phyloP scores from a whole-genome alignment of 2,329 filamentous ascomycete genomes.

The Colletotrichum filicis region DNA sequence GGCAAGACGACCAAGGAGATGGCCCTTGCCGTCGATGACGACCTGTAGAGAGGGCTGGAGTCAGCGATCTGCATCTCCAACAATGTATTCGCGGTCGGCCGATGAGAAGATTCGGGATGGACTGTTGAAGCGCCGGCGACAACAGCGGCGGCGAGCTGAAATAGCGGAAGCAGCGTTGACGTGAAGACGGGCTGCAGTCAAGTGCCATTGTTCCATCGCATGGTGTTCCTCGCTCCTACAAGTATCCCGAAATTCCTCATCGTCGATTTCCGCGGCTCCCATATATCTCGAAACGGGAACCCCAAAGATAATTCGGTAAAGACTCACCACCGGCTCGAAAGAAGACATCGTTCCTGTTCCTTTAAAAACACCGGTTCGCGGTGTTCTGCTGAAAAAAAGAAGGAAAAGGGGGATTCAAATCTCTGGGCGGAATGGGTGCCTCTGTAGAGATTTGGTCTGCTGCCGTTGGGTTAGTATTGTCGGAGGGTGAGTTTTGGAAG shows the following conservation, averaged over 20 bases:
- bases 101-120: not conserved
- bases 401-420: slow-evolving; percentile 37
- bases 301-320: not conserved
- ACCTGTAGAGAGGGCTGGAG: slow-evolving; percentile 67
- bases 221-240: not conserved
- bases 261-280: not conserved
- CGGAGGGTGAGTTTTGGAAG: slow-evolving; percentile 34
- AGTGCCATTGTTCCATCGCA: not conserved
- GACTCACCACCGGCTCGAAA: slow-evolving; percentile 78
- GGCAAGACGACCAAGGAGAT: slow-evolving; percentile 98
- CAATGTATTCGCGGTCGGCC: not conserved
- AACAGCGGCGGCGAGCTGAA: not conserved
- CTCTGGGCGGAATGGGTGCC: slow-evolving; percentile 36
- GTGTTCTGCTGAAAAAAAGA: slow-evolving; percentile 32
- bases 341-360: slow-evolving; percentile 69
- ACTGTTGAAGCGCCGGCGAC: not conserved
- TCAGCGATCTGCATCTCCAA: slow-evolving; percentile 34
- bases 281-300: not conserved
- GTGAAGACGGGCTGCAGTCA: not conserved
- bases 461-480: slow-evolving; percentile 39
- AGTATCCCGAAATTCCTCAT: slow-evolving; percentile 14
- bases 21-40: slow-evolving; percentile 99
- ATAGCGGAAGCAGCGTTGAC: not conserved
- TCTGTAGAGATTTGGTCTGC: slow-evolving; percentile 35
- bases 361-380: slow-evolving; percentile 41